Evolutionary conservation across 805 yeast species (phyloP).

Genomic region (Candida wancherniae): DNA sequence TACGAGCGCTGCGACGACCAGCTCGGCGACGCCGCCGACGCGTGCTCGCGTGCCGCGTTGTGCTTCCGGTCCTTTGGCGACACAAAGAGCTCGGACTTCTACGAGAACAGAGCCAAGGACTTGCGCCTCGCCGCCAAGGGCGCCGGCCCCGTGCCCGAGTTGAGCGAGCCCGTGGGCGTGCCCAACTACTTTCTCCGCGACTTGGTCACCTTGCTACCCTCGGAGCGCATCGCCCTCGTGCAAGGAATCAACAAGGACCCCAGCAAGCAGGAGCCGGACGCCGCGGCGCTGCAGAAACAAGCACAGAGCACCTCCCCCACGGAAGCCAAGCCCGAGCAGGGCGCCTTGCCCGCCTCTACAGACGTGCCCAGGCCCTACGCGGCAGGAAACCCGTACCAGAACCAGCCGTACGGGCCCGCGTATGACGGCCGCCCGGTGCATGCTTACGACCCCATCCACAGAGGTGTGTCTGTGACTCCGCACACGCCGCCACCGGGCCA

Average conservation of each 20-base stretch:
- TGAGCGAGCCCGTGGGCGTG: constrained; percentile 45
- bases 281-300: constrained; percentile 5
- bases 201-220: constrained; percentile 38
- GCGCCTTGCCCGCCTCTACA: no score
- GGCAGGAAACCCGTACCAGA: constrained; percentile 3
- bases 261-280: constrained; percentile 3
- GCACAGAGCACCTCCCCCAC: constrained; percentile 1
- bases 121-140: constrained; percentile 40
- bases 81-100: constrained; percentile 33
- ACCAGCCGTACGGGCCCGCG: constrained; percentile 1
- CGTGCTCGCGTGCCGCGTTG: constrained; percentile 47
- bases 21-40: constrained; percentile 55
- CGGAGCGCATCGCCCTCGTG: constrained; percentile 36
- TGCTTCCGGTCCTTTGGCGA: constrained; percentile 48
- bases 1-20: constrained; percentile 63
- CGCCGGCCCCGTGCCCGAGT: constrained; percentile 41
- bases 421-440: constrained; percentile 1
- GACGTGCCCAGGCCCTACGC: no score
- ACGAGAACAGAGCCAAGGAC: constrained; percentile 41
- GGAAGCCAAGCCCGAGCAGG: no score
- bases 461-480: constrained; percentile 1
- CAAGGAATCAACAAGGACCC: constrained; percentile 21
- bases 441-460: constrained; percentile 2
- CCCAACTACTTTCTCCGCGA: constrained; percentile 41
- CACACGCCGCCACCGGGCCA: constrained; percentile 8